These are phyloP conservation scores for Erodium trifolium DNA, from an alignment of 441 rosid species.

Conservation along the genomic window DNA sequence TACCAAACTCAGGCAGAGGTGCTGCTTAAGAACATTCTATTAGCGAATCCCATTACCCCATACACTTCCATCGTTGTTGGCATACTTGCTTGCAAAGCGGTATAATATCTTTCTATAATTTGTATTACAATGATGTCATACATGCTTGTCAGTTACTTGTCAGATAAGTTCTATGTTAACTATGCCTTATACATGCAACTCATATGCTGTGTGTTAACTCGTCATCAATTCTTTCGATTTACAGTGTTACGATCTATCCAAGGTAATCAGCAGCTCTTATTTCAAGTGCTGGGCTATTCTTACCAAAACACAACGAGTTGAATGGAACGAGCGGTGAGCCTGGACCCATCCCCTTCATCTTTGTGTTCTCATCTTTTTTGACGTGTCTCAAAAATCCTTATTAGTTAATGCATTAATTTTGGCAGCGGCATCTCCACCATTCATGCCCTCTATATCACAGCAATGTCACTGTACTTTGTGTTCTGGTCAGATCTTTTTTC, in stretches of 20 bases:
- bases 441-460: slow-evolving; percentile 54
- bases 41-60: slow-evolving; percentile 45
- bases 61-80: slow-evolving; percentile 52
- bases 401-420: slow-evolving; percentile 13
- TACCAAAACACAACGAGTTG: slow-evolving; percentile 41
- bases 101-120: slow-evolving; percentile 19
- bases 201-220: not conserved
- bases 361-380: slow-evolving; percentile 3
- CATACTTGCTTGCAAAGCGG: slow-evolving; percentile 56
- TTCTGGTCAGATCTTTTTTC: slow-evolving; percentile 55
- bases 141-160: not conserved
- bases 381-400: slow-evolving; percentile 13
- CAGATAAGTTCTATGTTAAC: not conserved
- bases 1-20: slow-evolving; percentile 40
- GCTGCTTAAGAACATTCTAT: slow-evolving; percentile 38
- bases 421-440: slow-evolving; percentile 58
- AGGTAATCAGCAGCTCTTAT: slow-evolving; percentile 39
- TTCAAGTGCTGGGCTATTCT: slow-evolving; percentile 43
- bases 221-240: not conserved
- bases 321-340: slow-evolving; percentile 62
- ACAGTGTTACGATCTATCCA: slow-evolving; percentile 51
- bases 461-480: slow-evolving; percentile 43
- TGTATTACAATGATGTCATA: not conserved
- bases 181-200: not conserved
- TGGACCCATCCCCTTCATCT: slow-evolving; percentile 1